Base-by-base conservation (phyloP, 345 rosid species). In the Arabidopsis thaliana region DNA sequence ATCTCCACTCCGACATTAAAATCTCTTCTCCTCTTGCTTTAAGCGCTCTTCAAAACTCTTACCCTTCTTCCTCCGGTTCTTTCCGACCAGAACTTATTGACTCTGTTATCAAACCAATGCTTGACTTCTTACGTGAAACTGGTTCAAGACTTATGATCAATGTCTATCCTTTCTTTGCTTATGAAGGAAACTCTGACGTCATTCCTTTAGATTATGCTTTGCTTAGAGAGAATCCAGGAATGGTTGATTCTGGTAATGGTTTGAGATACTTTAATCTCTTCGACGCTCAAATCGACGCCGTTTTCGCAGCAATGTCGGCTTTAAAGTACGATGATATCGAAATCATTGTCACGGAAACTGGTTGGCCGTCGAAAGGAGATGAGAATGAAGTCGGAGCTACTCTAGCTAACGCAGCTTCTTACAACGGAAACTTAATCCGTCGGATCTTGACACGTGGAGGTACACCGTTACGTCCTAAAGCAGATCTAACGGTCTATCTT, bases 281-380 rank as follows among this genome's bases (percentile, higher is more conserved):
- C 20, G 99, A 95, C 50, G 99, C 99, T 36, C 98, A 95, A 69
- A 82, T 95, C 78, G 99, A 95, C 76, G 98, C 99, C 76, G 98
- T 95, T 59, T 95, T 90, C 36, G 96, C 99, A 0, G 99, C 99
- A 0, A 65, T 92, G 88, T 80, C 93, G 0, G 91, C 93, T 2
- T 52, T 95, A 33, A 90, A 92, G n/a, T 92, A 79, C 33, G 90
- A 92, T 3, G 98, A 95, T 13, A 75, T 95, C 4, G 67, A 70
- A 11, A 71, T 95, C 40, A 87, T 89, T 2, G 91, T 95, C 1
- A 90, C 97, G 16, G 99, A 95, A 71, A 95, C 99, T 8, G 97
- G 99, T 0, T 95, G 99, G 99, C 99, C 99, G 0, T 90, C 98
- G 0, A 88, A 92, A 38, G 99, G 99, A 4, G 98, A 90, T 46